Base-by-base conservation (phyloP, 306 rosid species). In the Pueraria montana region DNA sequence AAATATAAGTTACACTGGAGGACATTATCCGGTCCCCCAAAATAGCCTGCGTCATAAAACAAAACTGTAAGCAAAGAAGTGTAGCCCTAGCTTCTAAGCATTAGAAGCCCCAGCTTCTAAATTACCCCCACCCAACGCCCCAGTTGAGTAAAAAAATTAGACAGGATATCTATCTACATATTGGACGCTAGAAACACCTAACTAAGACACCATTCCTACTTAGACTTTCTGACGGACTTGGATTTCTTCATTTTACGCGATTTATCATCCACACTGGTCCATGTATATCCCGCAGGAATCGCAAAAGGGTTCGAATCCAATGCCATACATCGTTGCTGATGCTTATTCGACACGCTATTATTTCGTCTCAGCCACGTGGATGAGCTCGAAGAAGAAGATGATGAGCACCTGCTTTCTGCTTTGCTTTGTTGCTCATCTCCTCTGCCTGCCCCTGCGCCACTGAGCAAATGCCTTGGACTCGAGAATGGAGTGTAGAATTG, bases 401-500 rank as follows among this genome's bases (percentile, higher is more conserved):
- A n/a, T n/a, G n/a, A 50, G 0, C 26, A 50, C 17, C 77, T 50
- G 32, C 74, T 75, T 55, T 85, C 92, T 27, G 84, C 70, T 27
- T 75, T 87, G 2, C 40, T 11, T 0, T 26, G 72, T 3, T 90
- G 55, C 21, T 84, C 88, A 2, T 87, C 90, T 81, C 23, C 76
- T 66, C n/a, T n/a, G n/a, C 42, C 6, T 26, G 11, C 5, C 5
- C 3, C 63, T 16, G 63, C 27, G 2, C 72, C 32, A 21, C 71
- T 56, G 30, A 79, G 23, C 34, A 92, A 85, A 69, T 92, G 97
- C 49, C 91, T 82, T 5, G 98, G 98, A 66, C 98, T 94, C 0
- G 96, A 92, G 62, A 92, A 82, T 4, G 98, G 98, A 7, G 98
- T 94, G 90, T 77, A 94, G 86, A 94, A 94, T 68, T 90, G 87